A percentile compares a stretch with the other conserved stretches of the same genome.
These are phyloP conservation scores for Beauveria sp. DNA, from an alignment of 2,329 filamentous ascomycete species.

Conservation along the genomic window DNA sequence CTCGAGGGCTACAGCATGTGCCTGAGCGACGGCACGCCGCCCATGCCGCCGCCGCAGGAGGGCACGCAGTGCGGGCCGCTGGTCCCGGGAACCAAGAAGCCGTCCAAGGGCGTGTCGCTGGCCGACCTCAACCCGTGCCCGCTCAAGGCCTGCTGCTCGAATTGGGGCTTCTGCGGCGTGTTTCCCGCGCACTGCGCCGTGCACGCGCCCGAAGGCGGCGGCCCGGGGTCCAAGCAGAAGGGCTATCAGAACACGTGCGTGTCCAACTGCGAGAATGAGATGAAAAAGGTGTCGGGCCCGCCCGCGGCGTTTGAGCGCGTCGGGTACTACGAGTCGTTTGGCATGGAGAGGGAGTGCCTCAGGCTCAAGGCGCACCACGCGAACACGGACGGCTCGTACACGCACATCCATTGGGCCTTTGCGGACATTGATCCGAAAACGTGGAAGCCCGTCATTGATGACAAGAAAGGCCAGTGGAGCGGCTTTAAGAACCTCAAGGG, in stretches of 20 bases:
- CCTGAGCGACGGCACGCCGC: slow-evolving; percentile 15
- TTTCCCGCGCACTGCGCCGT: too few relatives aligned
- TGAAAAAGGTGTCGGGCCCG: slow-evolving; percentile 8
- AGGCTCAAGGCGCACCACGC: slow-evolving; percentile 17
- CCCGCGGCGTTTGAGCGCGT: not conserved
- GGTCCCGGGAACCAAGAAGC: slow-evolving; percentile 17
- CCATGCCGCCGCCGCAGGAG: slow-evolving; percentile 16
- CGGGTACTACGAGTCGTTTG: slow-evolving; percentile 13
- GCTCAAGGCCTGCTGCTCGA: slow-evolving; percentile 23
- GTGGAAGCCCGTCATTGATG: too few relatives aligned
- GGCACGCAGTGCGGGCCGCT: slow-evolving; percentile 19
- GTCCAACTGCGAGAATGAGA: not conserved
- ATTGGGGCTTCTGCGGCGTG: slow-evolving; percentile 23
- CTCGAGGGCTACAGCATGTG: slow-evolving; percentile 15
- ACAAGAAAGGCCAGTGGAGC: too few relatives aligned
- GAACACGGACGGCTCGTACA: slow-evolving; percentile 14
- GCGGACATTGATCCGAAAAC: slow-evolving; percentile 7
- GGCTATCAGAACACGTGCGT: slow-evolving; percentile 4
- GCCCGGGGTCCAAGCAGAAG: too few relatives aligned
- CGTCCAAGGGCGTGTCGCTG: slow-evolving; percentile 10
- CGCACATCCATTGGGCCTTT: slow-evolving; percentile 21
- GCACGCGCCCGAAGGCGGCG: too few relatives aligned
- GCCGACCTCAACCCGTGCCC: slow-evolving; percentile 23
- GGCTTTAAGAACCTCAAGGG: not conserved
- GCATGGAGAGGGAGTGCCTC: slow-evolving; percentile 17